phyloP scores from a whole-genome alignment of 495 filamentous ascomycete genomes.

The Stereocaulon alpinum region DNA sequence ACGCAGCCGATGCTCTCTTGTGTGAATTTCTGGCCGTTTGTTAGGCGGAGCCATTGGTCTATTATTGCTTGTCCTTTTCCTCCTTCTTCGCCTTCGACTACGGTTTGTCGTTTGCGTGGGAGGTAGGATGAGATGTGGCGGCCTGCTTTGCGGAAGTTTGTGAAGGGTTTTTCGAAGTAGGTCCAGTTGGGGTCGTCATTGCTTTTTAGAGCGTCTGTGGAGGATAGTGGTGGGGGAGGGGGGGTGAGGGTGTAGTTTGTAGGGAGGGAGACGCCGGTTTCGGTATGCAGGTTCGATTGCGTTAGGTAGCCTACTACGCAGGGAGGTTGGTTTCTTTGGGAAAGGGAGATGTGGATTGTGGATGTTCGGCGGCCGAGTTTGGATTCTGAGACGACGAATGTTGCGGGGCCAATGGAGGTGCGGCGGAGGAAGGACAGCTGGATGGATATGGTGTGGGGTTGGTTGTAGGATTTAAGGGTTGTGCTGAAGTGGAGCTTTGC shows the following conservation, averaged over 20 bases:
- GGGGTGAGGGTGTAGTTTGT: constrained; percentile 44
- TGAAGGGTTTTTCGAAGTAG: constrained; percentile 31
- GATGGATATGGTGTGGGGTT: constrained; percentile 53
- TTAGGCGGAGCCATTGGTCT: constrained; percentile 59
- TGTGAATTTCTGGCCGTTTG: constrained; percentile 20
- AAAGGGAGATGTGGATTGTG: constrained; percentile 57
- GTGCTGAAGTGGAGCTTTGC: constrained; percentile 53
- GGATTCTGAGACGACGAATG: constrained; percentile 54
- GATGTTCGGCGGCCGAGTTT: constrained; percentile 65
- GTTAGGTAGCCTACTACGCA: constrained; percentile 17
- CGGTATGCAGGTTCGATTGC: constrained; percentile 28
- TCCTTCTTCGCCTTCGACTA: no score
- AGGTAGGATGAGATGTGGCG: constrained; percentile 32
- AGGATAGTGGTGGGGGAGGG: constrained; percentile 34
- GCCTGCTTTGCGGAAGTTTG: constrained; percentile 41
- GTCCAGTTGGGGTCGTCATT: constrained; percentile 26
- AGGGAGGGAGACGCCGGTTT: constrained; percentile 45
- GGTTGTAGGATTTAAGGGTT: constrained; percentile 48
- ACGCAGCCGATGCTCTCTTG: constrained; percentile 17
- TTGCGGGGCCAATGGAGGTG: constrained; percentile 51
- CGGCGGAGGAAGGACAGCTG: constrained; percentile 66
- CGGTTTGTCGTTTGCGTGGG: background rate
- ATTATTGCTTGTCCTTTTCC: constrained; percentile 21
- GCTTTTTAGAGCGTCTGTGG: constrained; percentile 27
- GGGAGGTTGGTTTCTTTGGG: constrained; percentile 27